These are phyloP conservation scores for Xylaria sp. DNA, from an alignment of 495 filamentous ascomycete genomes.

Conservation along the genomic window DNA sequence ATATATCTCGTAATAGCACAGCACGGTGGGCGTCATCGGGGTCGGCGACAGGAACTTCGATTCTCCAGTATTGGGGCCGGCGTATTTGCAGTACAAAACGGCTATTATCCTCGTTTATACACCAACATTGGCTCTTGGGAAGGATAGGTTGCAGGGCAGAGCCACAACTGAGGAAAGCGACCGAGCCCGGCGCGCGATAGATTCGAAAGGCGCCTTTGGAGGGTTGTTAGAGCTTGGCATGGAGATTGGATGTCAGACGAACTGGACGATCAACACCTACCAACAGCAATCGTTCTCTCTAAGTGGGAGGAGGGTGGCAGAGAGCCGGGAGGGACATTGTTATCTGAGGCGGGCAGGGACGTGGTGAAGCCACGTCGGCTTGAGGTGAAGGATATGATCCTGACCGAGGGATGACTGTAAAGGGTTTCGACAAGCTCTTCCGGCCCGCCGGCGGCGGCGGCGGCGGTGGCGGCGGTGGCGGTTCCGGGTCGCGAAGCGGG, in stretches of 20 bases:
- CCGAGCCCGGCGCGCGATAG: constrained; percentile 79
- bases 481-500: neutral
- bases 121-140: constrained; percentile 90
- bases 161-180: constrained; percentile 85
- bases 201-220: constrained; percentile 75
- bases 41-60: constrained; percentile 74
- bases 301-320: constrained; percentile 76
- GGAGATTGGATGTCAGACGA: neutral
- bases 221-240: constrained; percentile 23
- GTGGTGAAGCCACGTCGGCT: constrained; percentile 47
- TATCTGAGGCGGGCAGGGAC: constrained; percentile 39
- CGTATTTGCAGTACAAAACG: constrained; percentile 85
- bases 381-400: constrained; percentile 70
- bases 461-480: too few relatives aligned
- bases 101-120: constrained; percentile 78
- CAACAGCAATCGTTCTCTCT: constrained; percentile 82
- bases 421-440: constrained; percentile 67
- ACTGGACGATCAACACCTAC: constrained; percentile 49
- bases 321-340: constrained; percentile 56
- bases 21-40: constrained; percentile 66
- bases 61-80: constrained; percentile 83
- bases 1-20: constrained; percentile 69
- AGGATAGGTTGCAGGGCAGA: constrained; percentile 81
- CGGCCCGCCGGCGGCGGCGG: constrained; percentile 37
- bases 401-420: constrained; percentile 70